phyloP scores from a whole-genome alignment of 1,284 basidiomycete genomes.

The Ceratobasidium theobromae region DNA sequence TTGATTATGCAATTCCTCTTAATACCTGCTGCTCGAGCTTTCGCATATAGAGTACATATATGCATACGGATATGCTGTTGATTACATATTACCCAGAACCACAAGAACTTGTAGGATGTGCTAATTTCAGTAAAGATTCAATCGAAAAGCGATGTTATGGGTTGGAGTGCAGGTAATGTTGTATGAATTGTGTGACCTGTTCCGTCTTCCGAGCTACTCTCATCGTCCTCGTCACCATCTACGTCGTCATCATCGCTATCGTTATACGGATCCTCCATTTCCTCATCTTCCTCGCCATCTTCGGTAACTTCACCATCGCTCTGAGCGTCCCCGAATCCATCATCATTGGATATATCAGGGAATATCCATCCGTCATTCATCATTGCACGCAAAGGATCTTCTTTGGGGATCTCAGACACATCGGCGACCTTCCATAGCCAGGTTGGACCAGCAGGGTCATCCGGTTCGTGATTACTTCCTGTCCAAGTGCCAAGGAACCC shows the following conservation, averaged over 20 bases:
- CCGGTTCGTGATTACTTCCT: conserved; percentile 60
- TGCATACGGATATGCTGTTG: neutral
- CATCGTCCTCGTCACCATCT: neutral
- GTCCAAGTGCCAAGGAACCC: conserved; percentile 36
- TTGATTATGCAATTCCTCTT: neutral
- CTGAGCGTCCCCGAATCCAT: neutral
- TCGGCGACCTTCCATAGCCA: conserved; percentile 44
- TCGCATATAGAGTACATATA: conserved; percentile 7
- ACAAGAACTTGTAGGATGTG: neutral
- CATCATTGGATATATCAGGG: neutral
- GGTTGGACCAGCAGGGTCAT: conserved; percentile 47
- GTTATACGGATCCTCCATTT: no score
- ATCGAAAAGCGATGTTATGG: conserved; percentile 8
- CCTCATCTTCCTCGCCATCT: neutral
- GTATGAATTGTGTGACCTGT: neutral
- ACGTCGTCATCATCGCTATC: neutral
- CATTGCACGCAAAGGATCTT: neutral
- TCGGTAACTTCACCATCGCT: neutral
- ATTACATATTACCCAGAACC: neutral
- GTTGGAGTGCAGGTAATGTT: neutral
- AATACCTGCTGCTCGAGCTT: neutral
- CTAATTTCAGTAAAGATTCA: neutral
- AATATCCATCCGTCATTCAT: neutral
- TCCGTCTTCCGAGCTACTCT: neutral
- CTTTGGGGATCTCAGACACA: conserved; percentile 14